phyloP scores from a whole-genome alignment of 495 filamentous ascomycete genomes.

The Daldinia grandis region DNA sequence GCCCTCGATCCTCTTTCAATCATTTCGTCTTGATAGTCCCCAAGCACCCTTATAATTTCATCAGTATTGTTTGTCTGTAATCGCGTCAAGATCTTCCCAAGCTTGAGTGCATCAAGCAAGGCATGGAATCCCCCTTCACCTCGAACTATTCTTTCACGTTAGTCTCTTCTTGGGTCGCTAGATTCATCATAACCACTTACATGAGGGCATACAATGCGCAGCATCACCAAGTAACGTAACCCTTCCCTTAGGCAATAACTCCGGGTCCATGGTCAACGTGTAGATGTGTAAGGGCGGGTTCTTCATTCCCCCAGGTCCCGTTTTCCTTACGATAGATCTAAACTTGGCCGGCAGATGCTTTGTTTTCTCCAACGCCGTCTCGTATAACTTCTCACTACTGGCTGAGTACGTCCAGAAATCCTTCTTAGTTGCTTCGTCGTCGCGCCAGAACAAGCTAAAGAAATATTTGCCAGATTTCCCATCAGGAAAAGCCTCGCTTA shows the following conservation, averaged over 20 bases:
- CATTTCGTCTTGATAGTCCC: slow-evolving; percentile 35
- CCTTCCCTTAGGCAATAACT: slow-evolving; percentile 47
- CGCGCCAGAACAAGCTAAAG: slow-evolving; percentile 39
- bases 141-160: slow-evolving; percentile 21
- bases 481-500: slow-evolving; percentile 35
- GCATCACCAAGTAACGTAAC: slow-evolving; percentile 60
- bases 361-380: slow-evolving; percentile 36
- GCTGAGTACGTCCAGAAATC: slow-evolving; percentile 38
- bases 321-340: slow-evolving; percentile 37
- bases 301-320: slow-evolving; percentile 32
- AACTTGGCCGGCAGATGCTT: slow-evolving; percentile 32
- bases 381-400: slow-evolving; percentile 35
- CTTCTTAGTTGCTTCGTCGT: slow-evolving; percentile 31
- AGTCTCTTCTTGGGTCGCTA: background rate
- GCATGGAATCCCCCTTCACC: slow-evolving; percentile 40
- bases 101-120: slow-evolving; percentile 36
- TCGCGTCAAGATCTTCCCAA: slow-evolving; percentile 20
- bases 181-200: slow-evolving; percentile 42
- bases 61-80: slow-evolving; percentile 17
- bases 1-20: slow-evolving; percentile 34
- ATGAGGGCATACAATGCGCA: slow-evolving; percentile 66
- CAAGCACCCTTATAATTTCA: slow-evolving; percentile 27
- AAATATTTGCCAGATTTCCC: slow-evolving; percentile 39
- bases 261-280: slow-evolving; percentile 31
- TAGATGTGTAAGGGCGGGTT: slow-evolving; percentile 25